These are phyloP conservation scores for Vaucheria bursata DNA, from an alignment of 352 stramenopile species.

Conservation along the genomic window DNA sequence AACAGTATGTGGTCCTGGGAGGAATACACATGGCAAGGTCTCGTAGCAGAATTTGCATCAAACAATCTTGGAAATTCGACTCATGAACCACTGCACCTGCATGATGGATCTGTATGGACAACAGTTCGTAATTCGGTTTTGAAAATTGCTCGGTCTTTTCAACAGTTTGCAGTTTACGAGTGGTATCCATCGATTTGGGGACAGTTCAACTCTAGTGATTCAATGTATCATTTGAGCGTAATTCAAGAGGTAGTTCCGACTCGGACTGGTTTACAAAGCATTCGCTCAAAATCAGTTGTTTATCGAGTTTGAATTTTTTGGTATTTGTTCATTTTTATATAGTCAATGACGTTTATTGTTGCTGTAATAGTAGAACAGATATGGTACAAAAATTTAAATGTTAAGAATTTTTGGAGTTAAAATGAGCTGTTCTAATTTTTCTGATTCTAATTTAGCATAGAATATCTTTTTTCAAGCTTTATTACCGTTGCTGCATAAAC, in stretches of 20 bases:
- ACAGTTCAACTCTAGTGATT: neutral
- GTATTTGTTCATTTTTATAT: too few relatives aligned
- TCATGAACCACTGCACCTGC: neutral
- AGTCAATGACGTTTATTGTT: too few relatives aligned
- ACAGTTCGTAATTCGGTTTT: neutral
- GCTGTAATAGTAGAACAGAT: too few relatives aligned
- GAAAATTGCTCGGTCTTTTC: neutral
- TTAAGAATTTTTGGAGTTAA: too few relatives aligned
- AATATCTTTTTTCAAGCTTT: too few relatives aligned
- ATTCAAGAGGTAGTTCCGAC: neutral
- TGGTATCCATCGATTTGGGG: neutral
- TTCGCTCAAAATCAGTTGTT: neutral
- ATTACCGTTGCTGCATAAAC: too few relatives aligned
- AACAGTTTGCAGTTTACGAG: neutral
- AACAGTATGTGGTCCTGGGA: neutral
- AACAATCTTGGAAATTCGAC: neutral
- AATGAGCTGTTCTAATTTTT: too few relatives aligned
- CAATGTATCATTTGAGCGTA: neutral
- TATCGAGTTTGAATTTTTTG: too few relatives aligned
- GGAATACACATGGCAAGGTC: neutral
- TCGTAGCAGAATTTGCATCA: neutral
- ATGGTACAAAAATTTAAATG: too few relatives aligned
- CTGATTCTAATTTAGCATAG: too few relatives aligned
- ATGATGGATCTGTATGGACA: neutral
- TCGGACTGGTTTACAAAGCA: neutral